phyloP scores from a whole-genome alignment of 2,329 filamentous ascomycete genomes.

The Aaosphaeria pasadenensis region DNA sequence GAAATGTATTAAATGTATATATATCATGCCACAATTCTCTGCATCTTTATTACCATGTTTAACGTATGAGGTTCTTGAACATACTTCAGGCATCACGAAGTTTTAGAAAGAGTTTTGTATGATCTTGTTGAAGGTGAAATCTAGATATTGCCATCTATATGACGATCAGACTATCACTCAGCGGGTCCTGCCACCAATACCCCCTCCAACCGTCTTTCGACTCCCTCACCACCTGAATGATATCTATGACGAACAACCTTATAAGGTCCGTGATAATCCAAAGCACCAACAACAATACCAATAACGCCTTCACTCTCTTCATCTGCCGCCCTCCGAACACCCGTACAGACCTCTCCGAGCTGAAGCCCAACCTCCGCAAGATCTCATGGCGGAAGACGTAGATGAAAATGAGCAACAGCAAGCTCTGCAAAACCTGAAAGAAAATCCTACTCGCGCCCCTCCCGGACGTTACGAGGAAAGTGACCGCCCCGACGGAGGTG shows the following conservation, averaged over 20 bases:
- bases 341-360: not conserved
- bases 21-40: too few species aligned
- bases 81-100: too few species aligned
- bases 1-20: too few species aligned
- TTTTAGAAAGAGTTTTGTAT: too few species aligned
- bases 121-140: too few species aligned
- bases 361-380: slow-evolving; percentile 4
- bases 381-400: slow-evolving; percentile 12
- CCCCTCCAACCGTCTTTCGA: not conserved
- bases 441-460: not conserved
- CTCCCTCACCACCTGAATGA: slow-evolving; percentile 6
- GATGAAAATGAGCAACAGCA: slow-evolving; percentile 8
- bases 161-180: slow-evolving; percentile 10
- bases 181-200: slow-evolving; percentile 13
- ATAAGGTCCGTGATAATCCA: slow-evolving; percentile 10
- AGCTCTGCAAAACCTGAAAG: slow-evolving; percentile 3
- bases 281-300: slow-evolving; percentile 2
- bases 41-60: too few species aligned
- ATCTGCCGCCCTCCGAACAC: slow-evolving; percentile 1
- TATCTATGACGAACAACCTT: slow-evolving; percentile 9
- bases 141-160: not conserved
- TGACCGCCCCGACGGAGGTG: slow-evolving; percentile 7
- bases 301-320: slow-evolving; percentile 6
- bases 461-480: slow-evolving; percentile 2
- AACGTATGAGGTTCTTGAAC: too few species aligned